phyloP scores from a whole-genome alignment of 176 grass and related monocot genomes.

The Pharus latifolius region DNA sequence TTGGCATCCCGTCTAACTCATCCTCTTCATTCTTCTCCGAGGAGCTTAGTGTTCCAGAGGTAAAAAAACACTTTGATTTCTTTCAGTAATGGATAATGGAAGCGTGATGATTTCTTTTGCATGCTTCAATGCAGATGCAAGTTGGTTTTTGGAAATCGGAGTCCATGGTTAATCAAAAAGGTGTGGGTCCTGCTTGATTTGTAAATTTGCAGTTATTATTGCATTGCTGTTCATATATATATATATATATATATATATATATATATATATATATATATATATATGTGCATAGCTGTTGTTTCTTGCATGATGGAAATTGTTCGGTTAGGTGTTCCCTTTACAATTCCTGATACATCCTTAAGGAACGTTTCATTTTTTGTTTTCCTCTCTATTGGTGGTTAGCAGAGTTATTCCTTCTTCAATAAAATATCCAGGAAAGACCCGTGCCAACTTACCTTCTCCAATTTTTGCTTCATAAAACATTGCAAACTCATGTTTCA shows the following conservation, averaged over 20 bases:
- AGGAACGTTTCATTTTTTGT: neutral
- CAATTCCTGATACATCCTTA: constrained; percentile 12
- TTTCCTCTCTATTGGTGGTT: constrained; percentile 18
- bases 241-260: too few relatives aligned
- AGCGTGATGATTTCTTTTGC: neutral
- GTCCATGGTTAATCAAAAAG: constrained; percentile 27
- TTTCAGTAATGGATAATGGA: neutral
- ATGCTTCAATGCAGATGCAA: constrained; percentile 25
- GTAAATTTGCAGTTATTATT: neutral
- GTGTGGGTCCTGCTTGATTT: constrained; percentile 18
- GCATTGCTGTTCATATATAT: neutral
- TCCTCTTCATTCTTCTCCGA: constrained; percentile 45
- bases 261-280: too few relatives aligned
- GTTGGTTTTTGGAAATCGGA: constrained; percentile 50
- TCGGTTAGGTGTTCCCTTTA: constrained; percentile 1
- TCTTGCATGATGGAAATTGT: constrained; percentile 19
- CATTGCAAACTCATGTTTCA: neutral
- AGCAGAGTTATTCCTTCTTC: constrained; percentile 4
- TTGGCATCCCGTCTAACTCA: constrained; percentile 18
- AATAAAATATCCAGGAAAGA: constrained; percentile 28
- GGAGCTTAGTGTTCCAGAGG: constrained; percentile 39
- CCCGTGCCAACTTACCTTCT: constrained; percentile 7
- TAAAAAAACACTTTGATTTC: neutral
- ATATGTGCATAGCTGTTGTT: constrained; percentile 20
- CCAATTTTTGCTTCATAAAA: neutral